Conservation (phyloP, 2,329 filamentous ascomycete species). For the Colletotrichum siamense region DNA sequence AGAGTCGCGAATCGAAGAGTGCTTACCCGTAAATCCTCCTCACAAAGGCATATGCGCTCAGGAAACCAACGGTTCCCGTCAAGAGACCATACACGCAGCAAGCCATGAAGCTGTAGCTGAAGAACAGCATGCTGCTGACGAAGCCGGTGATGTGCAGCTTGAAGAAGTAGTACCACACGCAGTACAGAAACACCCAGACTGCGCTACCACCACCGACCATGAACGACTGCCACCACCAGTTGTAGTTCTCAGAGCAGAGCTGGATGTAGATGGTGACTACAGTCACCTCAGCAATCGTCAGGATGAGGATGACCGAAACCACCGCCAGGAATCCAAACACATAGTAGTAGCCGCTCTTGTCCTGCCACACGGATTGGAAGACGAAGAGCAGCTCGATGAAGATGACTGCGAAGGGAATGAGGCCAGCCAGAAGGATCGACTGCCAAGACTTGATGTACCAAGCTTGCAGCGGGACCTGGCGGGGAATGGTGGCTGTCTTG, state of each 20-base stretch:
- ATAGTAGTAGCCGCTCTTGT: conserved; percentile 92
- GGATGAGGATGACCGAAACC: conserved; percentile 72
- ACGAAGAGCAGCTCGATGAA: conserved; percentile 89
- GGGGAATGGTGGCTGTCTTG: conserved; percentile 73
- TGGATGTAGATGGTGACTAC: conserved; percentile 84
- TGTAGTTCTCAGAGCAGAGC: conserved; percentile 84
- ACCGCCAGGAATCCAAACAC: conserved; percentile 86
- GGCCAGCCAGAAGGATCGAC: conserved; percentile 72
- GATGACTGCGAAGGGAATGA: conserved; percentile 85
- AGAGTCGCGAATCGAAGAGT: not conserved
- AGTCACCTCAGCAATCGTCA: conserved; percentile 83
- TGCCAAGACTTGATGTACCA: conserved; percentile 76
- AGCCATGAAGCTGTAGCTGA: conserved; percentile 82
- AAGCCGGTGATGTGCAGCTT: conserved; percentile 84
- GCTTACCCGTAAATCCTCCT: conserved; percentile 80
- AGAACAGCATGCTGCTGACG: conserved; percentile 81
- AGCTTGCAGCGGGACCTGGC: conserved; percentile 75
- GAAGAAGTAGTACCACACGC: conserved; percentile 82
- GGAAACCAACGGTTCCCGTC: conserved; percentile 83
- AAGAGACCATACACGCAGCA: conserved; percentile 82
- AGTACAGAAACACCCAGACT: conserved; percentile 84
- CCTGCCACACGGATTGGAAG: conserved; percentile 87
- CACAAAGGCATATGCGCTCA: conserved; percentile 85
- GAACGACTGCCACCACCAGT: conserved; percentile 95
- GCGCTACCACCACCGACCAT: conserved; percentile 77